A percentile compares a stretch with the other conserved stretches of the same genome.
Evolutionary conservation across 139 green algal species (phyloP).

Genomic region (Micractinium sp.): DNA sequence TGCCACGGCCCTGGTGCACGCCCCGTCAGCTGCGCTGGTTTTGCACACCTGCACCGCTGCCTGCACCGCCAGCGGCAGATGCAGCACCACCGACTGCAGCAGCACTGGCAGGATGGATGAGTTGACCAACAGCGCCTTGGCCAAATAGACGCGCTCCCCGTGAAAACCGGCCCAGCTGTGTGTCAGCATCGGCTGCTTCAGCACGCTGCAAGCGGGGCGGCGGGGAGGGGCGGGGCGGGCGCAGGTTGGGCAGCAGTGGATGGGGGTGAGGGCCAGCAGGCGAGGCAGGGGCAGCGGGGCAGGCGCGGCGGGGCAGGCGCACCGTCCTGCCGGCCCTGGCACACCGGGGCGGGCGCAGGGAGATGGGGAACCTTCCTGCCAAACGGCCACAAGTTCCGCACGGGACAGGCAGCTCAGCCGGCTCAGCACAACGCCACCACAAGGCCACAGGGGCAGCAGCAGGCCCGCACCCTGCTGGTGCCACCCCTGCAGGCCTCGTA

Average conservation of each 20-base stretch:
- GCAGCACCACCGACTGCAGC: constrained; percentile 12
- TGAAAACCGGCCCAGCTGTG: not conserved
- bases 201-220: not conserved
- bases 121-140: constrained; percentile 16
- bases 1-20: not conserved
- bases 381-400: too few relatives aligned
- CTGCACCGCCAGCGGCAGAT: constrained; percentile 23
- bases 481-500: too few relatives aligned
- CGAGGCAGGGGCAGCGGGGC: not conserved
- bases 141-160: not conserved
- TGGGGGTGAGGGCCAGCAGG: not conserved
- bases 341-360: too few relatives aligned
- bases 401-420: too few relatives aligned
- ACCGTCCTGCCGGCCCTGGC: too few relatives aligned
- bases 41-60: constrained; percentile 18
- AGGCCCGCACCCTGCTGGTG: too few relatives aligned
- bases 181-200: not conserved
- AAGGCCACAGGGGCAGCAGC: too few relatives aligned
- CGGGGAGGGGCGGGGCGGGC: not conserved
- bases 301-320: not conserved
- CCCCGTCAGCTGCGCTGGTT: too few relatives aligned
- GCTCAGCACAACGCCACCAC: too few relatives aligned
- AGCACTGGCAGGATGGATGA: constrained; percentile 15
- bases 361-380: too few relatives aligned
- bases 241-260: not conserved